A percentile compares a stretch with the other conserved stretches of the same genome.
Evolutionary conservation across 116 monocot species (phyloP).

Genomic region (Phalaenopsis hybrid): DNA sequence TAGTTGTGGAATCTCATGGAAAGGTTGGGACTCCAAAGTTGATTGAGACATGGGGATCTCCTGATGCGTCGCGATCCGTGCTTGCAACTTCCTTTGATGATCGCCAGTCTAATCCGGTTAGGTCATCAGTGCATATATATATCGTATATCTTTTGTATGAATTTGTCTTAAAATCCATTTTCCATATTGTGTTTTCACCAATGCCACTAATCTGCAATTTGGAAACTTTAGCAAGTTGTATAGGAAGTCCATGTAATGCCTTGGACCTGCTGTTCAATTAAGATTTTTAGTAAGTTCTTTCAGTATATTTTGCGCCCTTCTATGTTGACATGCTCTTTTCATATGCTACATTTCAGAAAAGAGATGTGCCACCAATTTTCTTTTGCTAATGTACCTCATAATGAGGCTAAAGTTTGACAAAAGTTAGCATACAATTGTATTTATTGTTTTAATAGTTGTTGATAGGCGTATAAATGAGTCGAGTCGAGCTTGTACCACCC

Average conservation of each 20-base stretch:
- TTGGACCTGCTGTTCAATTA: too few relatives aligned
- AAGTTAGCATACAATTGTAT: too few relatives aligned
- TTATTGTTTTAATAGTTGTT: too few relatives aligned
- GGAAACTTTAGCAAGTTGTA: neutral
- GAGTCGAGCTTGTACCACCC: too few relatives aligned
- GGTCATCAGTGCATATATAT: neutral
- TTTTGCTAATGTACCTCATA: too few relatives aligned
- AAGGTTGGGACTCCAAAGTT: slow-evolving; percentile 53
- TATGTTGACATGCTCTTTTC: too few relatives aligned
- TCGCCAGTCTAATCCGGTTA: slow-evolving; percentile 44
- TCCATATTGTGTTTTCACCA: neutral
- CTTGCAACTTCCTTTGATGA: slow-evolving; percentile 50
- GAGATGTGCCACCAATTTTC: too few relatives aligned
- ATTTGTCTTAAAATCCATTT: neutral
- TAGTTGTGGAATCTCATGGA: slow-evolving; percentile 65
- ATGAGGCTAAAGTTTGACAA: too few relatives aligned
- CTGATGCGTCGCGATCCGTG: slow-evolving; percentile 47
- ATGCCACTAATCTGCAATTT: neutral
- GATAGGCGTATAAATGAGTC: too few relatives aligned
- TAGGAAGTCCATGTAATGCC: neutral
- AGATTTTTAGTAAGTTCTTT: too few relatives aligned
- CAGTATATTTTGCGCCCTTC: too few relatives aligned
- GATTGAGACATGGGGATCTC: slow-evolving; percentile 79
- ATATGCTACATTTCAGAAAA: too few relatives aligned
- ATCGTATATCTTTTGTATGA: neutral